Percentiles rank a stretch among this genome's conserved stretches.
Evolutionary conservation across 1,284 basidiomycete genomes (phyloP).

Genomic region (Pseudozyma sp.): DNA sequence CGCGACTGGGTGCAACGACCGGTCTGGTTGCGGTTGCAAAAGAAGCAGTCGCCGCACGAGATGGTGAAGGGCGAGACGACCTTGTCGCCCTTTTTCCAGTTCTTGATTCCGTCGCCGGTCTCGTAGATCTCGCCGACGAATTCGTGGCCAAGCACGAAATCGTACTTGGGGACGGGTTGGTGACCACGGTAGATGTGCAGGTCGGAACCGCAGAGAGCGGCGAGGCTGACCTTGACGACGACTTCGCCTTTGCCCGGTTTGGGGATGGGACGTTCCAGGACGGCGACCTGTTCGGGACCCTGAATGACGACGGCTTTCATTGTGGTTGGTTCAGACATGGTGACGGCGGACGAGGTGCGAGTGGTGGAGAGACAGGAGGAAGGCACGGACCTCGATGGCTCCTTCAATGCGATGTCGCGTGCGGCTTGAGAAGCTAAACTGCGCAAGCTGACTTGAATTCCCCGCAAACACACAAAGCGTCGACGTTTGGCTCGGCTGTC

Average conservation of each 20-base stretch:
- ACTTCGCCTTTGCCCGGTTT: conserved; percentile 54
- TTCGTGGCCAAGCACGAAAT: conserved; percentile 77
- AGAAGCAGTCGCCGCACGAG: conserved; percentile 74
- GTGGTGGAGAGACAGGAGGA: not conserved
- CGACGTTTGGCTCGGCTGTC: not conserved
- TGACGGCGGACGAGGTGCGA: not conserved
- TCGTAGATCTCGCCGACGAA: conserved; percentile 82
- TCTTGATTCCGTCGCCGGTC: conserved; percentile 77
- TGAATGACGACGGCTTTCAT: conserved; percentile 65
- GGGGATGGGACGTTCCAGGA: conserved; percentile 62
- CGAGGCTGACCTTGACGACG: conserved; percentile 59
- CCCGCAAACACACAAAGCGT: conserved; percentile 1
- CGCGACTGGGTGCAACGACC: conserved; percentile 78
- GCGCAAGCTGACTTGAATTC: not conserved
- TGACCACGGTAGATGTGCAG: conserved; percentile 73
- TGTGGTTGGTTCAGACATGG: conserved; percentile 44
- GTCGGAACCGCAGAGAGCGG: conserved; percentile 84
- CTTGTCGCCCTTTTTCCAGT: conserved; percentile 73
- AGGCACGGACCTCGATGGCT: not conserved
- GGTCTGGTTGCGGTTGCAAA: conserved; percentile 81
- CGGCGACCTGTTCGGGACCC: conserved; percentile 57
- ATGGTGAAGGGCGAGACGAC: conserved; percentile 87
- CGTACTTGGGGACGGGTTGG: conserved; percentile 52
- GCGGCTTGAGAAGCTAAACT: not conserved
- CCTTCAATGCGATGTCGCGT: conserved; percentile 8